Evolutionary conservation across 2,329 filamentous ascomycete genomes (phyloP).

Genomic region (Lachnellula cervina): DNA sequence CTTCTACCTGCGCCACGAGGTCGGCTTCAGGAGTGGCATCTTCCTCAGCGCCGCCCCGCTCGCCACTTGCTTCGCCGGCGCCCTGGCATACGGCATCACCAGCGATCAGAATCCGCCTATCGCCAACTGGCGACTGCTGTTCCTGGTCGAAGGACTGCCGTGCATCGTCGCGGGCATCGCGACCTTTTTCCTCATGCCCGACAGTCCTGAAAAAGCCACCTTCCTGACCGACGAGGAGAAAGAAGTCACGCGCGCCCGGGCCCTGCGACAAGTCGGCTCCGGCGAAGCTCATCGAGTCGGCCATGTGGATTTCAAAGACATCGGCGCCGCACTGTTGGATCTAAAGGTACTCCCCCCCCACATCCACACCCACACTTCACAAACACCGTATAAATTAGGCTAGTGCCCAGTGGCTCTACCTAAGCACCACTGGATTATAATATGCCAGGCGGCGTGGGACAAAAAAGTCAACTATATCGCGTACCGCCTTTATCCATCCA

Average conservation of each 20-base stretch:
- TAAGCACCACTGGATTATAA: no score
- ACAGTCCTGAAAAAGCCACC: constrained; percentile 46
- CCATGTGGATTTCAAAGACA: constrained; percentile 41
- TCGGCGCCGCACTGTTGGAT: constrained; percentile 42
- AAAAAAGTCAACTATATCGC: no score
- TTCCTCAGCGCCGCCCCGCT: constrained; percentile 63
- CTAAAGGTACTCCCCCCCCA: constrained; percentile 38
- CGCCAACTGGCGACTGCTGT: constrained; percentile 59
- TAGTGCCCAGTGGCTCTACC: no score
- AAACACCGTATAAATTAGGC: no score
- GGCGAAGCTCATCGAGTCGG: constrained; percentile 45
- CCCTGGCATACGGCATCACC: constrained; percentile 64
- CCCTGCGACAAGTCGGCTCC: constrained; percentile 48
- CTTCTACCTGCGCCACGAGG: constrained; percentile 49
- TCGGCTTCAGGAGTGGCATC: constrained; percentile 66
- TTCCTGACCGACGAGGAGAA: constrained; percentile 43
- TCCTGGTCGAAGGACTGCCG: constrained; percentile 61
- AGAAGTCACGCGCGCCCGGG: constrained; percentile 49
- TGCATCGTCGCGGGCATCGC: constrained; percentile 49
- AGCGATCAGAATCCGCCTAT: constrained; percentile 49
- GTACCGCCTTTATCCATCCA: no score
- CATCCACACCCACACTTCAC: no score
- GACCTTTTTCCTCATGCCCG: constrained; percentile 50
- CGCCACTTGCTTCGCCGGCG: constrained; percentile 65
- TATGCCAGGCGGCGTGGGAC: no score